A percentile compares a stretch with the other conserved stretches of the same genome.
These are phyloP conservation scores for Nicotiana benthamiana DNA, from an alignment of 257 asterid species.

Conservation along the genomic window DNA sequence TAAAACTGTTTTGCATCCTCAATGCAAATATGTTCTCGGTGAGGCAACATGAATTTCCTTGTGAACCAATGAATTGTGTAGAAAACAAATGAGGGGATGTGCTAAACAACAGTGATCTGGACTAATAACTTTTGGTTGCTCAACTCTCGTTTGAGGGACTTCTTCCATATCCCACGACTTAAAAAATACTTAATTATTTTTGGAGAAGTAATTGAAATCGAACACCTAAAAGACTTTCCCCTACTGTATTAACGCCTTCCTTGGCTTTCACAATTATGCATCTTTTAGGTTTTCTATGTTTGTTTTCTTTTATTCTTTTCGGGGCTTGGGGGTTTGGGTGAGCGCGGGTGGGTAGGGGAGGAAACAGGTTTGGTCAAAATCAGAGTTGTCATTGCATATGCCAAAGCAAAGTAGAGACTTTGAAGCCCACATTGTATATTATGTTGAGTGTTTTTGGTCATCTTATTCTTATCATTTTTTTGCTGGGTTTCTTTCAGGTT, in stretches of 20 bases:
- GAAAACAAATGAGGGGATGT: background rate
- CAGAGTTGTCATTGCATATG: background rate
- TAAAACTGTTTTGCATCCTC: background rate
- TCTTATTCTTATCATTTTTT: background rate
- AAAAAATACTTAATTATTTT: background rate
- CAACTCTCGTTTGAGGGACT: background rate
- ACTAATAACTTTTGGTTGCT: background rate
- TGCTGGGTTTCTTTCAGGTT: slow-evolving; percentile 13
- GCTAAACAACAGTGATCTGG: background rate
- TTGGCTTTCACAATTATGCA: background rate
- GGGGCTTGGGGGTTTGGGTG: background rate
- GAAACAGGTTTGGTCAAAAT: background rate
- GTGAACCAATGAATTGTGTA: background rate
- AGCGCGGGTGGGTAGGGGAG: too few relatives aligned
- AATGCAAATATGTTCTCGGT: background rate
- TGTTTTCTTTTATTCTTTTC: background rate
- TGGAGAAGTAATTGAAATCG: background rate
- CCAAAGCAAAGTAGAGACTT: background rate
- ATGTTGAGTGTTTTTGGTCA: background rate
- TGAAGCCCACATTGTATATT: background rate
- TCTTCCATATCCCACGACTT: background rate
- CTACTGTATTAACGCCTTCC: background rate
- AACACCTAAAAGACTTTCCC: background rate
- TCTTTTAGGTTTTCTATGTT: background rate
- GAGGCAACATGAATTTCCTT: background rate